phyloP scores from a whole-genome alignment of 164 flowering plant species.

The Liriodendron chinense region DNA sequence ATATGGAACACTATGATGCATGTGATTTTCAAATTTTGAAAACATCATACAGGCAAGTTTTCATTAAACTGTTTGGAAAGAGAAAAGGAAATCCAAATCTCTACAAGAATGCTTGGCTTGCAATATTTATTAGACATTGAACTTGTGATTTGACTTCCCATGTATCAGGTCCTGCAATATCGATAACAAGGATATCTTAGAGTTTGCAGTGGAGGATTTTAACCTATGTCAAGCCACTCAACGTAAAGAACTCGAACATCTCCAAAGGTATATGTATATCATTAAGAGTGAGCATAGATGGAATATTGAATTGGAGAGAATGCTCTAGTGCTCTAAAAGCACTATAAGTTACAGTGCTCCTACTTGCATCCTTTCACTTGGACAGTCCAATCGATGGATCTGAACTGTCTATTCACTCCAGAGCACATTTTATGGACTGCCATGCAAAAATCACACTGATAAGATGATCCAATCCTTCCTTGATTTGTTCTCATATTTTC shows the following conservation, averaged over 20 bases:
- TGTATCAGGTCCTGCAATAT: slow-evolving; percentile 36
- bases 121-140: background rate
- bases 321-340: too few relatives aligned
- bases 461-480: too few relatives aligned
- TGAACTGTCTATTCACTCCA: too few relatives aligned
- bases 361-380: too few relatives aligned
- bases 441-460: too few relatives aligned
- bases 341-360: too few relatives aligned
- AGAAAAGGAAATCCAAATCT: background rate
- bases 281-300: too few relatives aligned
- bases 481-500: too few relatives aligned
- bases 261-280: slow-evolving; percentile 38
- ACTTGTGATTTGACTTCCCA: background rate
- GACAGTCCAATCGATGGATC: too few relatives aligned
- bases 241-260: slow-evolving; percentile 46
- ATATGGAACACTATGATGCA: slow-evolving; percentile 38
- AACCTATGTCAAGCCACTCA: slow-evolving; percentile 47
- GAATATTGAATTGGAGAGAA: too few relatives aligned
- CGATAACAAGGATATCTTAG: slow-evolving; percentile 31
- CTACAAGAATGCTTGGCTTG: background rate
- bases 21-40: slow-evolving; percentile 16
- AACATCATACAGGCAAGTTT: slow-evolving; percentile 27
- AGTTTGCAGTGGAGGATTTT: slow-evolving; percentile 57
- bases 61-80: background rate
- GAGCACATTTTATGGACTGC: too few relatives aligned